Evolutionary conservation across 2,329 filamentous ascomycete genomes (phyloP).

Genomic region (Nannizzia gypsea): DNA sequence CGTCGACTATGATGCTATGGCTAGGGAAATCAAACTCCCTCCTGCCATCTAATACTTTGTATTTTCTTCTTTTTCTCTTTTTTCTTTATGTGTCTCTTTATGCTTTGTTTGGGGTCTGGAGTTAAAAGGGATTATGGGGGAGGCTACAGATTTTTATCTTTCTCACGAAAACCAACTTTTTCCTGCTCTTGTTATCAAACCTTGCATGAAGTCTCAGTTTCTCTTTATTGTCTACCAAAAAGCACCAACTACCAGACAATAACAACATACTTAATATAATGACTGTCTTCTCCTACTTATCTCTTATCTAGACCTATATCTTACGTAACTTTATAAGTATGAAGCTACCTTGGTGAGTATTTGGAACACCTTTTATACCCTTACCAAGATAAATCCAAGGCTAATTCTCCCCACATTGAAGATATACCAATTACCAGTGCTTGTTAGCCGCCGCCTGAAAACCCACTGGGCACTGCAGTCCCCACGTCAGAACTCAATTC

Average conservation of each 20-base stretch:
- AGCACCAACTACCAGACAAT: neutral
- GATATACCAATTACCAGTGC: too few species aligned
- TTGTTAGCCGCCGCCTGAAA: too few species aligned
- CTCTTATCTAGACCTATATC: neutral
- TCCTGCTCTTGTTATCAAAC: neutral
- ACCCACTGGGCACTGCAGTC: too few species aligned
- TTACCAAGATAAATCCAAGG: too few species aligned
- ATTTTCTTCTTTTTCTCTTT: neutral
- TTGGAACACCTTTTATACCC: too few species aligned
- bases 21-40: neutral
- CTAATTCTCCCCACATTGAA: too few species aligned
- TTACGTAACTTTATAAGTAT: too few species aligned
- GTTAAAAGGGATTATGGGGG: neutral
- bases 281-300: too few species aligned
- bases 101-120: neutral
- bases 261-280: neutral
- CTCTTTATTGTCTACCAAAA: conserved; percentile 16
- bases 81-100: neutral
- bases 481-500: too few species aligned
- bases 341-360: too few species aligned
- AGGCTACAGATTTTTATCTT: neutral
- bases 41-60: neutral
- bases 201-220: neutral
- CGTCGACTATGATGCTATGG: neutral
- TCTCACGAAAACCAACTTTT: neutral